phyloP scores from a whole-genome alignment of 1,139 yeast species.

The Yamadazyma dushanensis region DNA sequence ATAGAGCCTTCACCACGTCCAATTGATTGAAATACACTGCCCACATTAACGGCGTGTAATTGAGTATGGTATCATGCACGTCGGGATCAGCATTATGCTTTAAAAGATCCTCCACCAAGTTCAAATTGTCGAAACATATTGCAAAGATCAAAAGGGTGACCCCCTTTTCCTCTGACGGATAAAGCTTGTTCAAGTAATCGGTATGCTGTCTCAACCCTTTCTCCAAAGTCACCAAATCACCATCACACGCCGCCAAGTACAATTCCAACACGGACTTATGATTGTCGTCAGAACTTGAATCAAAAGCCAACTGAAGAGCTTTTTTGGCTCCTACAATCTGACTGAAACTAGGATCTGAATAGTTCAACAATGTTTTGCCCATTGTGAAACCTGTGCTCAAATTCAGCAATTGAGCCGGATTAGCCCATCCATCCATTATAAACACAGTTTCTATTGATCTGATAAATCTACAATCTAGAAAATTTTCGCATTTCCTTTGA shows the following conservation, averaged over 20 bases:
- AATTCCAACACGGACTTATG: conserved; percentile 26
- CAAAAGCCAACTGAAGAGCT: conserved; percentile 32
- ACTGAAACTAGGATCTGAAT: conserved; percentile 39
- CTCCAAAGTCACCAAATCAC: conserved; percentile 48
- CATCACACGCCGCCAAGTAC: conserved; percentile 52
- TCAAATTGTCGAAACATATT: conserved; percentile 47
- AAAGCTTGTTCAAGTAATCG: conserved; percentile 22
- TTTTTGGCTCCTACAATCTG: conserved; percentile 50
- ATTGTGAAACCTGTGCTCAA: conserved; percentile 7
- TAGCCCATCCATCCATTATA: conserved; percentile 22
- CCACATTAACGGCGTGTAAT: conserved; percentile 50
- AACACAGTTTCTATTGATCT: not conserved
- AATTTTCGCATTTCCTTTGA: not conserved
- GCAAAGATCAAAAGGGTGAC: conserved; percentile 53
- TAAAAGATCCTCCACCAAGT: conserved; percentile 45
- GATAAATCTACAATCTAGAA: not conserved
- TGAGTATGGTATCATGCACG: conserved; percentile 30
- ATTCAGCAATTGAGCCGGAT: conserved; percentile 7
- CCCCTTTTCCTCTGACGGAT: conserved; percentile 42
- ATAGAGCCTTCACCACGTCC: conserved; percentile 33
- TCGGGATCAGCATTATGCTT: conserved; percentile 42
- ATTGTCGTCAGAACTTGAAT: conserved; percentile 13
- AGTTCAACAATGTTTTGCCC: conserved; percentile 17
- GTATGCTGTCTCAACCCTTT: conserved; percentile 31
- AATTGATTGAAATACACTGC: conserved; percentile 43